phyloP scores from a whole-genome alignment of 768 basidiomycete species.

The Suillus plorans region DNA sequence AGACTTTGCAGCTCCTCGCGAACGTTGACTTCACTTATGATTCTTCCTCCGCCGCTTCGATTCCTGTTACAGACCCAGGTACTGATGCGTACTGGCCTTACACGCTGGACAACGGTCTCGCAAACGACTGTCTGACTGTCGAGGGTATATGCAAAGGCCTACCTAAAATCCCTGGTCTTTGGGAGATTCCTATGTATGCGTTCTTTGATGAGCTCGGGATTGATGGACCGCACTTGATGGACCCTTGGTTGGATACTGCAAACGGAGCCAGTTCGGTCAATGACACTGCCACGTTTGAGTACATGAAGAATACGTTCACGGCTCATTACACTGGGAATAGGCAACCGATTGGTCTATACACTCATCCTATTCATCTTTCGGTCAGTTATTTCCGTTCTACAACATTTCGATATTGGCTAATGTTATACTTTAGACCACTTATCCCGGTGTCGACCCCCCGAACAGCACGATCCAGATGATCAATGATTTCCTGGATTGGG shows the following conservation, averaged over 20 bases:
- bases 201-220: conserved; percentile 62
- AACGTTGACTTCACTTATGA: conserved; percentile 70
- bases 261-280: conserved; percentile 52
- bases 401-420: conserved; percentile 1
- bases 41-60: conserved; percentile 56
- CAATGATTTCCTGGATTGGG: conserved; percentile 81
- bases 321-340: conserved; percentile 73
- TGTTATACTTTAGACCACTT: conserved; percentile 38
- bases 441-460: conserved; percentile 55
- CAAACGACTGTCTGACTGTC: conserved; percentile 69
- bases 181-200: conserved; percentile 86
- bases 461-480: conserved; percentile 70
- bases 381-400: conserved; percentile 25
- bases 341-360: conserved; percentile 80
- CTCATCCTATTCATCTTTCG: conserved; percentile 77
- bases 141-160: conserved; percentile 61
- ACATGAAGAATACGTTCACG: conserved; percentile 74
- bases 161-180: conserved; percentile 73
- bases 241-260: conserved; percentile 73
- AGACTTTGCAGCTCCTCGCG: conserved; percentile 60
- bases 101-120: conserved; percentile 75
- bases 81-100: conserved; percentile 87
- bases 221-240: conserved; percentile 70
- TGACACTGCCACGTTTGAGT: conserved; percentile 63
- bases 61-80: conserved; percentile 61